Evolutionary conservation across 2,329 filamentous ascomycete species (phyloP), one percentile per base, ranked within the genome.

Genomic region (Allantophomopsis cytisporea): DNA sequence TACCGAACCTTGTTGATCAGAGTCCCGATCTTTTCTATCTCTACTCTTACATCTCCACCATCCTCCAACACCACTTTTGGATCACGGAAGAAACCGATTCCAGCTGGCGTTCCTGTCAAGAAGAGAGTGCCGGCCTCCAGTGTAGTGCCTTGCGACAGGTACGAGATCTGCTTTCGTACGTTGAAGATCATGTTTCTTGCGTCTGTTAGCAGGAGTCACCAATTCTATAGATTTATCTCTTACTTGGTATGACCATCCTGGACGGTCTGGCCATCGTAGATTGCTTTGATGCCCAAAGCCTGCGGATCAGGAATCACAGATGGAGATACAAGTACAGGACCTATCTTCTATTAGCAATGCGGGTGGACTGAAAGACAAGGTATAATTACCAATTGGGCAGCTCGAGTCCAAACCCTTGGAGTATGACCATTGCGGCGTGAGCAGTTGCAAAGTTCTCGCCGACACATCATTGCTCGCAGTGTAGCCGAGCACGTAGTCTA

Each of bases 221-320:
- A 15, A 11, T 37, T 23, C 4, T 16, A 20, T n/a, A 12, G 18
- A 20, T 20, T 20, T 20, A n/a, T 20, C 4, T 15, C 30, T 11
- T 3, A 31, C 40, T 62, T 61, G 5, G 65, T 70, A 2, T 60
- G 64, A n/a, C 51, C 62, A 41, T 66, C 63, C 53, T 75, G 71
- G 48, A 73, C 53, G 13, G 67, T 60, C 15, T 60, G 57, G 10
- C 64, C 67, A 44, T 72, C 71, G 56, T 68, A 61, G 14, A 61
- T 40, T 7, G 63, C 62, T 12, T 59, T 53, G 36, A 68, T 50
- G 4, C 50, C 44, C 12, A 43, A 30, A 66, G 50, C 42, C 49
- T 48, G 10, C 11, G 40, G 37, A 36, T 44, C 40, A 10, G 20
- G 20, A 32, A 44, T 40, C 6, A 37, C 31, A 20, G 36, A 15